Base-by-base conservation (phyloP, 208 protist genomes). In the Leishmania gerbilli region DNA sequence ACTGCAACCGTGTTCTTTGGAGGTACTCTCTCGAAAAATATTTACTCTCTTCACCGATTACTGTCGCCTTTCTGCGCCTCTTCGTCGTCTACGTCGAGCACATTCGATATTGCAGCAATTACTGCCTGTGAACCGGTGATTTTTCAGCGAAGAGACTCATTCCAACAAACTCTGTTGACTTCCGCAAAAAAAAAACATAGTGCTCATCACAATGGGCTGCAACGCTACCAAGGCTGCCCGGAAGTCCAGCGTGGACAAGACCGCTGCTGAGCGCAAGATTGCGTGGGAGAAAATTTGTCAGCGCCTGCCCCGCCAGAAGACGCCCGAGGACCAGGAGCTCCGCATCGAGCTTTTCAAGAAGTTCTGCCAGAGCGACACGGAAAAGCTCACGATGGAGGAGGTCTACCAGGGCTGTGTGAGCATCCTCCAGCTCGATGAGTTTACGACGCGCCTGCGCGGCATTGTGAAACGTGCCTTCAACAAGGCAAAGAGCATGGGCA, bases 401-500 rank as follows among this genome's bases (percentile, higher is more conserved):
- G 71, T 86, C 45, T 88, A 92, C 81, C 72, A 86, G 64, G 94
- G 91, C 58, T 85, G 84, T 67, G 81, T 89, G 17, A 80, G 88
- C 58, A 51, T 88, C 8, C 79, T 95, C 53, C 87, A 91, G 65
- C 77, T 95, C 49, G 84, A 93, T n/a, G 83, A 93, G 62, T 88
- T 95, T 79, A 94, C 91, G 11, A 89, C 83, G 47, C 92, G 79
- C 31, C 80, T 93, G 71, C 89, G 76, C 34, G 88, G 92, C 58
- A 93, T 95, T 68, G 88, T 92, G 68, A 93, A 95, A 92, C 89
- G 93, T 74, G 90, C 93, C 40, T 97, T 94, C 87, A 80, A 93
- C 65, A 95, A 93, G 81, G 92, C 92, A 27, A 92, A 93, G 80
- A 87, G 79, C 56, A 71, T 90, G 77, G 91, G 88, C 42, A 91